Conservation (phyloP, 192 early-diverging fungal genomes). For the Backusella luteola region DNA sequence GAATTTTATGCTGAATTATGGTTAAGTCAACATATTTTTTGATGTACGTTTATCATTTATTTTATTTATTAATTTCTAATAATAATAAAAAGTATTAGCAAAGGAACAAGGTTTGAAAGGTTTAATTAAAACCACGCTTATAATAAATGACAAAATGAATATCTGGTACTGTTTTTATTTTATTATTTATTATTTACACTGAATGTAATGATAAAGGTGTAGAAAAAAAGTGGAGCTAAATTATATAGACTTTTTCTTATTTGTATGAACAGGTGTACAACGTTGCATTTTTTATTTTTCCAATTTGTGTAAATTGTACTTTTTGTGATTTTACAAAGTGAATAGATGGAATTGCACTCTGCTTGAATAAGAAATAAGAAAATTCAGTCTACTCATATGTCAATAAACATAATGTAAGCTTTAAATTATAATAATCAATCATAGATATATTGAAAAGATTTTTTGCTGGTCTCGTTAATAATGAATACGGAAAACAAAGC, state of each 20-base stretch:
- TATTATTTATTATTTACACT: background rate
- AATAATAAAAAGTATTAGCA: background rate
- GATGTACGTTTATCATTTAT: background rate
- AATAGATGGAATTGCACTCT: no score
- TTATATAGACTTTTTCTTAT: background rate
- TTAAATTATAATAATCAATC: background rate
- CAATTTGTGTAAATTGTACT: background rate
- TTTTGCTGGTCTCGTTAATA: background rate
- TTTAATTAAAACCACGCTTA: background rate
- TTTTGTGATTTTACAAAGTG: background rate
- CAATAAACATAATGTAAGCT: background rate
- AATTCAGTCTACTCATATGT: background rate
- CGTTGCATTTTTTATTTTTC: conserved; percentile 1
- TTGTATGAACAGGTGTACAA: background rate
- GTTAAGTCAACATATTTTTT: background rate
- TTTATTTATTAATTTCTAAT: background rate
- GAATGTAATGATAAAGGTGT: background rate
- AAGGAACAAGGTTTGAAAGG: background rate
- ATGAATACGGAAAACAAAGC: background rate
- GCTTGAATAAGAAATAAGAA: no score
- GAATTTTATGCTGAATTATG: background rate
- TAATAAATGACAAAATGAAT: background rate
- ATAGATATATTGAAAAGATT: background rate
- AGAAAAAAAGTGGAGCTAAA: background rate
- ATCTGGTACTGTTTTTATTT: background rate